Conservation (phyloP, 805 yeast genomes). For the Starmerella stigmatis region DNA sequence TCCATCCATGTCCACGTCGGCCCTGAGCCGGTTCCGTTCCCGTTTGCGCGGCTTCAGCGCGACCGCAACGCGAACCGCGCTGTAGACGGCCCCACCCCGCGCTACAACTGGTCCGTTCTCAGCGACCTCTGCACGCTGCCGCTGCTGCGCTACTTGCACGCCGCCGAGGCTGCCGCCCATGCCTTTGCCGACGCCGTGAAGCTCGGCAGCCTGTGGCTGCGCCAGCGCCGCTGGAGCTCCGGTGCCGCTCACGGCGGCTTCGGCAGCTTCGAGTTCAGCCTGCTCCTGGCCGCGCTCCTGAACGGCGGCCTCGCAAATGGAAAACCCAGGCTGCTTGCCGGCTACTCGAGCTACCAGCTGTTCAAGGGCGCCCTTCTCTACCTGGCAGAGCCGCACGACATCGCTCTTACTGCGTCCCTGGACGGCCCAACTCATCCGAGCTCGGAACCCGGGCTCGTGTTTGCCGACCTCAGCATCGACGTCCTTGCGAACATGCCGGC, state of each 20-base stretch:
- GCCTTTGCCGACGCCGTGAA: constrained; percentile 79
- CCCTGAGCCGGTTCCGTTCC: constrained; percentile 58
- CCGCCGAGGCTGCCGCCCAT: constrained; percentile 44
- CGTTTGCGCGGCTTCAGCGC: constrained; percentile 62
- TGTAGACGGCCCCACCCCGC: constrained; percentile 52
- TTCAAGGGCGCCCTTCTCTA: constrained; percentile 81
- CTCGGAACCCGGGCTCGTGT: constrained; percentile 16
- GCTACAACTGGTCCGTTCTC: constrained; percentile 72
- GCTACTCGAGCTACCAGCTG: constrained; percentile 85
- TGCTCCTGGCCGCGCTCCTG: constrained; percentile 67
- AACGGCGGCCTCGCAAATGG: constrained; percentile 67
- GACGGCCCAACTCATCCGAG: constrained; percentile 1
- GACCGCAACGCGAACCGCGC: constrained; percentile 68
- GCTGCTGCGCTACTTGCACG: constrained; percentile 64
- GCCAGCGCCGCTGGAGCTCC: constrained; percentile 72
- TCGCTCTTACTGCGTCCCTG: constrained; percentile 4
- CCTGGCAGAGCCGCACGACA: constrained; percentile 44
- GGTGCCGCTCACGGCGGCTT: constrained; percentile 55
- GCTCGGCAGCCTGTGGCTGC: constrained; percentile 80
- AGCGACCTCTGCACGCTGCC: constrained; percentile 58
- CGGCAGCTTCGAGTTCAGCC: constrained; percentile 83
- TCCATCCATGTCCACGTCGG: constrained; percentile 64
- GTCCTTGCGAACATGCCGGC: constrained; percentile 70
- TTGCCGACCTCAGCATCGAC: constrained; percentile 45
- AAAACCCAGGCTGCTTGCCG: constrained; percentile 66